A percentile compares a stretch with the other conserved stretches of the same genome.
These are phyloP conservation scores for Vaccinium darrowii DNA, from an alignment of 148 eudicot genomes.

Conservation along the genomic window DNA sequence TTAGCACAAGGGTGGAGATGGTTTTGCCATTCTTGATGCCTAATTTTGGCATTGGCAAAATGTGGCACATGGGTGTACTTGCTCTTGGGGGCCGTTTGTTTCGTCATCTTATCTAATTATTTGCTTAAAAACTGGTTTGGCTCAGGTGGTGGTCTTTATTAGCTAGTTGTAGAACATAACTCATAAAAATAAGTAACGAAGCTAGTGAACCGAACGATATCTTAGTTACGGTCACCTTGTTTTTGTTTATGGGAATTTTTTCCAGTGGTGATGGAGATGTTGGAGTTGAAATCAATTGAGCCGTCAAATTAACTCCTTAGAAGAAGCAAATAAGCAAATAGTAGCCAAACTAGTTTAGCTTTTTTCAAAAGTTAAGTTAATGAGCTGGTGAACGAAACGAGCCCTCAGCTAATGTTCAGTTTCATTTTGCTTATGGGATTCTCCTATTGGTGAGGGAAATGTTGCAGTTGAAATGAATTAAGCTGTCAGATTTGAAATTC, in stretches of 20 bases:
- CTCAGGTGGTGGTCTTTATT: background rate
- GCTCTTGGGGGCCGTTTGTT: background rate
- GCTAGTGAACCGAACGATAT: too few relatives aligned
- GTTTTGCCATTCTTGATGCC: too few relatives aligned
- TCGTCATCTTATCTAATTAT: background rate
- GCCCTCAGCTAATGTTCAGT: too few relatives aligned
- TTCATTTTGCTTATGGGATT: too few relatives aligned
- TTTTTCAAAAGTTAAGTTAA: too few relatives aligned
- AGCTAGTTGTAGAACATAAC: background rate
- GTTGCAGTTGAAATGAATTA: background rate
- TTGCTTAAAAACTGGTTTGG: background rate
- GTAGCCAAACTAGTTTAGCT: too few relatives aligned
- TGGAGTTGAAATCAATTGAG: background rate
- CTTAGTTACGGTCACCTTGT: background rate
- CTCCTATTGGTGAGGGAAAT: background rate
- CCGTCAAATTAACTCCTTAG: too few relatives aligned
- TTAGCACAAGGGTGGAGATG: too few relatives aligned
- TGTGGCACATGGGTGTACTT: too few relatives aligned
- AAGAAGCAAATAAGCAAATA: too few relatives aligned
- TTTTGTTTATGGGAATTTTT: background rate
- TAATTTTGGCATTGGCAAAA: too few relatives aligned
- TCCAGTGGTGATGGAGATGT: background rate
- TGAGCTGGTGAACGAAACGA: too few relatives aligned
- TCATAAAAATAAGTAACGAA: background rate
- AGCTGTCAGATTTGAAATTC: background rate